Evolutionary conservation across 305 asterid genomes (phyloP).

Genomic region (Withania somnifera): DNA sequence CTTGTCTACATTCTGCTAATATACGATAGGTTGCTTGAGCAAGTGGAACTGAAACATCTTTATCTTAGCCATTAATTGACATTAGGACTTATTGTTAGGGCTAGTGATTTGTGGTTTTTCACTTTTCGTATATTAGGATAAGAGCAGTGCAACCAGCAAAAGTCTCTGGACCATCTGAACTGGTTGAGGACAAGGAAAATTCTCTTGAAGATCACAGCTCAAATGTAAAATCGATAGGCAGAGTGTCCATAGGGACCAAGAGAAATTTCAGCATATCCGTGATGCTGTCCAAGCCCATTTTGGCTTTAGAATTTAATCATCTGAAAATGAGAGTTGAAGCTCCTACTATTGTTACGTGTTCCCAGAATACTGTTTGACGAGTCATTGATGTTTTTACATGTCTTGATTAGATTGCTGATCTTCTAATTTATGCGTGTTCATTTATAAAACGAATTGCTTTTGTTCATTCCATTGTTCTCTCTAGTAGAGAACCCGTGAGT

Average conservation of each 20-base stretch:
- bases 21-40: neutral
- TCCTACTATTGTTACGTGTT: constrained; percentile 33
- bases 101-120: neutral
- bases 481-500: neutral
- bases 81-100: neutral
- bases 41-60: neutral
- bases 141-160: constrained; percentile 54
- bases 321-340: constrained; percentile 82
- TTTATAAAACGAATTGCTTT: neutral
- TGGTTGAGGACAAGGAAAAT: constrained; percentile 16
- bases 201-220: constrained; percentile 4
- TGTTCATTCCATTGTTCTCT: neutral
- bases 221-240: neutral
- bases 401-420: neutral
- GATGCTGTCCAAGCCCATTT: constrained; percentile 75
- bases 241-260: constrained; percentile 18
- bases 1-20: neutral
- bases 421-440: neutral
- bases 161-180: constrained; percentile 35
- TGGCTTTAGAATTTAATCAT: constrained; percentile 62
- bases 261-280: constrained; percentile 56
- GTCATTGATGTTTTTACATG: neutral
- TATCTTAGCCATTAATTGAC: neutral
- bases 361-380: constrained; percentile 1
- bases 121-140: constrained; percentile 33